Percentiles rank a stretch among this genome's conserved stretches.
Evolutionary conservation across 2,329 filamentous ascomycete genomes (phyloP).

Genomic region (Leptographium radiaticola): DNA sequence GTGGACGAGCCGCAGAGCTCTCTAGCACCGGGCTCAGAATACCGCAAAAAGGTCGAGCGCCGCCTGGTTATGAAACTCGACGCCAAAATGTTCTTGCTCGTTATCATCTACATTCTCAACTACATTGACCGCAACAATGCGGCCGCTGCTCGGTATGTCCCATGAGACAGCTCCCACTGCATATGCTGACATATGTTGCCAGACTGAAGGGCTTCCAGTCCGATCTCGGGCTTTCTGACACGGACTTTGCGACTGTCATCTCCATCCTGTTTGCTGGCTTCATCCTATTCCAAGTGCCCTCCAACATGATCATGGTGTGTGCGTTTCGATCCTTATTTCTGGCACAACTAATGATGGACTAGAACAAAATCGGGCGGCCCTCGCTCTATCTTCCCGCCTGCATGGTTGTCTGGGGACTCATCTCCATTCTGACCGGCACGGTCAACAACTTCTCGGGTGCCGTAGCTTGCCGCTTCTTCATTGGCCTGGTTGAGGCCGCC

Average conservation of each 20-base stretch:
- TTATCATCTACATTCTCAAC: conserved; percentile 9
- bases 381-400: background rate
- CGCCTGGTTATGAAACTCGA: conserved; percentile 49
- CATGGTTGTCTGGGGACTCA: background rate
- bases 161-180: no score
- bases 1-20: background rate
- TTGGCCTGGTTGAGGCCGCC: conserved; percentile 6
- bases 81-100: conserved; percentile 15
- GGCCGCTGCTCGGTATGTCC: conserved; percentile 15
- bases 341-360: conserved; percentile 15
- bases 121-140: conserved; percentile 17
- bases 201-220: conserved; percentile 13
- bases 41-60: conserved; percentile 28
- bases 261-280: conserved; percentile 4
- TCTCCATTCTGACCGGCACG: background rate
- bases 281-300: conserved; percentile 5
- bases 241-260: conserved; percentile 3
- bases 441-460: background rate
- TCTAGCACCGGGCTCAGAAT: no score
- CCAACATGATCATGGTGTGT: conserved; percentile 4
- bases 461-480: conserved; percentile 1
- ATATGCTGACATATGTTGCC: no score
- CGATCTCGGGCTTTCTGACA: conserved; percentile 2
- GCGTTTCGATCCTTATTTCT: conserved; percentile 1
- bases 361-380: conserved; percentile 42